Evolutionary conservation across 139 green algal species (phyloP).

Genomic region (Coccomyxa sp.): DNA sequence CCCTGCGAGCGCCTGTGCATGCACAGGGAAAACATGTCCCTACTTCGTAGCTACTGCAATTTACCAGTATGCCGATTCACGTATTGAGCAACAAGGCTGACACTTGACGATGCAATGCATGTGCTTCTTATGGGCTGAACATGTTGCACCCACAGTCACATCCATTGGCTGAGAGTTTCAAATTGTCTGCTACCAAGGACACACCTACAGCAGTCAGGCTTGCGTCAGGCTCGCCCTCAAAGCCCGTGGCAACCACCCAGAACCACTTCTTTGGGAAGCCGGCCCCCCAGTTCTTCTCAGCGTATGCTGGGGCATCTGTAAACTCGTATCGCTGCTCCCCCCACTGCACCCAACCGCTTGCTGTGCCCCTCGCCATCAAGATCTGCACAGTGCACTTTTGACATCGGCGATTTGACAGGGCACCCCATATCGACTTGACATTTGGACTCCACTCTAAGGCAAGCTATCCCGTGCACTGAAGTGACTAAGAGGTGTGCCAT

Average conservation of each 20-base stretch:
- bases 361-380: conserved; percentile 81
- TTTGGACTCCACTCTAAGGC: not conserved
- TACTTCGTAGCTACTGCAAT: no score
- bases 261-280: conserved; percentile 91
- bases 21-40: not conserved
- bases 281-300: conserved; percentile 98
- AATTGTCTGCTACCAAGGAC: not conserved
- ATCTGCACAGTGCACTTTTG: conserved; percentile 51
- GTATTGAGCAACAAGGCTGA: no score
- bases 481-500: not conserved
- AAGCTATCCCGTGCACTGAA: not conserved
- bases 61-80: no score
- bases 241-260: conserved; percentile 94
- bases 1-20: conserved; percentile 29
- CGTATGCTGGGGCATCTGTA: conserved; percentile 65
- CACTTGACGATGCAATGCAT: no score
- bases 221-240: conserved; percentile 60
- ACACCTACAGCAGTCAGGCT: conserved; percentile 83
- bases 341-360: conserved; percentile 88
- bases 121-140: no score
- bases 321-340: conserved; percentile 72
- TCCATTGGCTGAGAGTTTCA: no score
- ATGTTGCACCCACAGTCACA: no score
- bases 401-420: not conserved
- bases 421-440: not conserved